A percentile compares a stretch with the other conserved stretches of the same genome.
phyloP scores from a whole-genome alignment of 805 yeast species.

The Scheffersomyces spartinae region DNA sequence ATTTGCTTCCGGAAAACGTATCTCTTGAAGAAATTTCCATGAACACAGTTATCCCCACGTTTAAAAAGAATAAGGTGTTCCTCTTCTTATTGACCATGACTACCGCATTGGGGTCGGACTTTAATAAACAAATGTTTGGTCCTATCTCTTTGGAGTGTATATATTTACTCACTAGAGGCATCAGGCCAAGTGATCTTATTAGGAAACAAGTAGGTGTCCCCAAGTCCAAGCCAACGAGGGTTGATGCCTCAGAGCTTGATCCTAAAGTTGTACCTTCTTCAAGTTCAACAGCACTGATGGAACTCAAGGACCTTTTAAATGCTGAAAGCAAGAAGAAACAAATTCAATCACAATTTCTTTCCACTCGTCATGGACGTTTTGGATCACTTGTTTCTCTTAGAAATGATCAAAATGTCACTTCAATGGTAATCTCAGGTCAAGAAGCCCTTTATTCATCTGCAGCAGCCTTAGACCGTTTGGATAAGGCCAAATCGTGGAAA shows the following conservation, averaged over 20 bases:
- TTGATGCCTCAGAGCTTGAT: no score
- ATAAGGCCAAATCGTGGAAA: constrained; percentile 57
- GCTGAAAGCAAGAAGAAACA: constrained; percentile 48
- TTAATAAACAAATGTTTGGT: constrained; percentile 50
- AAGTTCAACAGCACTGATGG: no score
- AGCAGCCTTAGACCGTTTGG: constrained; percentile 54
- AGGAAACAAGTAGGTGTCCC: constrained; percentile 1
- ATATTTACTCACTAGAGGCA: constrained; percentile 50
- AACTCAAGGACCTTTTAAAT: constrained; percentile 39
- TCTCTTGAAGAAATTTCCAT: constrained; percentile 57
- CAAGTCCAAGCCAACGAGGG: constrained; percentile 10
- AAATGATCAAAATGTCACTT: constrained; percentile 42
- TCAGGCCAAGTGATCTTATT: constrained; percentile 5
- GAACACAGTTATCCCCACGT: constrained; percentile 44
- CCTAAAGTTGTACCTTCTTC: no score
- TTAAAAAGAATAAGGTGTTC: constrained; percentile 61
- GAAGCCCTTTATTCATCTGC: constrained; percentile 39
- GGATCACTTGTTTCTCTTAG: constrained; percentile 76
- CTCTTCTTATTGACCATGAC: constrained; percentile 61
- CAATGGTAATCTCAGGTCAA: constrained; percentile 64
- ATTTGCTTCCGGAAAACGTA: constrained; percentile 49
- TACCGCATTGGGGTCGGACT: constrained; percentile 51
- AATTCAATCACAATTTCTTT: constrained; percentile 35
- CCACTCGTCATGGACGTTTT: constrained; percentile 80
- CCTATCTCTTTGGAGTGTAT: constrained; percentile 58